Base-by-base conservation (phyloP, 768 basidiomycete genomes). In the Trametes cubensis region DNA sequence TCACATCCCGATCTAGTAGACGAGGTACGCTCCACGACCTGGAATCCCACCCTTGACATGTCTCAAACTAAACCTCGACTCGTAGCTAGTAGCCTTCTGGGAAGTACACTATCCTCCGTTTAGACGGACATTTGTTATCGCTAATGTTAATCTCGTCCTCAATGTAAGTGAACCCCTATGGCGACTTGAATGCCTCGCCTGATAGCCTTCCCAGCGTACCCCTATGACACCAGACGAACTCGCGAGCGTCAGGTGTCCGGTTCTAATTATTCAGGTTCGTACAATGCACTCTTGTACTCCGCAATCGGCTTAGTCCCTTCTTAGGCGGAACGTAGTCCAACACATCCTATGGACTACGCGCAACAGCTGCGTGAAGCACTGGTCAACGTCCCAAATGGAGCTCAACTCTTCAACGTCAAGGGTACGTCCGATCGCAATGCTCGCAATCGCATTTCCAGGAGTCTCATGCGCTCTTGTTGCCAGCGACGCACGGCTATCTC, bases 61-160 rank as follows among this genome's bases (percentile, higher is more conserved):
- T 17, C 6, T 23, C 18, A 10, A 41, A n/a, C 25, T 40, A 18
- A 26, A 23, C 51, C 41, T 20, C 23, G 30, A 41, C 52, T 30
- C n/a, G 40, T 61, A 92, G 90, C 69, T 92, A 23, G 84, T 89
- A 48, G 78, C 81, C 23, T 87, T 81, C 70, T 92, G 88, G 88
- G 80, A 85, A 71, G 77, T 71, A 41, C 72, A 66, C 28, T 78
- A 80, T 60, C 82, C 89, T 28, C 90, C 89, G 0, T 74, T 71
- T 44, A 79, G 77, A 62, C 78, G 87, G 60, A 74, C 80, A 44
- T 79, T 84, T 44, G 68, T 81, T 10, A 78, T 83, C 20, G 83
- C 86, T 65, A 79, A 81, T 23, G 70, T 82, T 13, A 84, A 83
- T 66, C 72, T 88, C 17, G 74, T 85, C 59, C 73, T 86, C 69